phyloP scores from a whole-genome alignment of 768 basidiomycete genomes.

The Boletus coccyginus region DNA sequence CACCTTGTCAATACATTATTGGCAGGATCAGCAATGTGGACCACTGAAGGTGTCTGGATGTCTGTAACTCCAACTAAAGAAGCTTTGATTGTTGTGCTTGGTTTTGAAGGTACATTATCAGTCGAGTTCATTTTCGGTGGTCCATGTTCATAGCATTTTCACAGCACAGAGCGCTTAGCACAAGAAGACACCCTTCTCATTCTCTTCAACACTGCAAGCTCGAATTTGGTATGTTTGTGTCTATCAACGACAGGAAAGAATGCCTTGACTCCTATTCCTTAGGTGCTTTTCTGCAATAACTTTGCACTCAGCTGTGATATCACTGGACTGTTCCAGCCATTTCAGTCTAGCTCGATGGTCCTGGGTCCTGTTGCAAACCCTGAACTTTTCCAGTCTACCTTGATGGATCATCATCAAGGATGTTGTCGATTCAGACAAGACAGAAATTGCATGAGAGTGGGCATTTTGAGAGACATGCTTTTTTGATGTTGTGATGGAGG shows the following conservation, averaged over 20 bases:
- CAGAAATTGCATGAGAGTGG: conserved; percentile 58
- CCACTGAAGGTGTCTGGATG: conserved; percentile 64
- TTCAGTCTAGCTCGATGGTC: conserved; percentile 53
- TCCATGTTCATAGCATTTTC: background rate
- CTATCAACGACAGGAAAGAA: background rate
- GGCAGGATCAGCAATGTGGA: too few relatives aligned
- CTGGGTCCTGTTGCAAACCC: conserved; percentile 59
- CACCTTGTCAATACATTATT: conserved; percentile 62
- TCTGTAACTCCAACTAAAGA: conserved; percentile 60
- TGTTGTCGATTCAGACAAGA: conserved; percentile 58
- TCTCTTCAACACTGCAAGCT: conserved; percentile 65
- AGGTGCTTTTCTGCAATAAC: conserved; percentile 67
- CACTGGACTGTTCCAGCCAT: conserved; percentile 57
- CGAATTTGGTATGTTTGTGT: conserved; percentile 47
- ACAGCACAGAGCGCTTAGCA: conserved; percentile 59
- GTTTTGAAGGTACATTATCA: conserved; percentile 52
- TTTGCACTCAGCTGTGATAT: conserved; percentile 62
- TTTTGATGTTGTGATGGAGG: background rate
- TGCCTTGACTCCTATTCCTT: background rate
- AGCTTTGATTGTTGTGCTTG: conserved; percentile 54
- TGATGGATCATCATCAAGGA: conserved; percentile 69
- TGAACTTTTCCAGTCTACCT: conserved; percentile 53
- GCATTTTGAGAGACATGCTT: conserved; percentile 7
- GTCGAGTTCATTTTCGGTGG: background rate
- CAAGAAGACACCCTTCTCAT: conserved; percentile 67